Evolutionary conservation across 2,329 filamentous ascomycete species (phyloP).

Genomic region (Botrytis hyacinthi): DNA sequence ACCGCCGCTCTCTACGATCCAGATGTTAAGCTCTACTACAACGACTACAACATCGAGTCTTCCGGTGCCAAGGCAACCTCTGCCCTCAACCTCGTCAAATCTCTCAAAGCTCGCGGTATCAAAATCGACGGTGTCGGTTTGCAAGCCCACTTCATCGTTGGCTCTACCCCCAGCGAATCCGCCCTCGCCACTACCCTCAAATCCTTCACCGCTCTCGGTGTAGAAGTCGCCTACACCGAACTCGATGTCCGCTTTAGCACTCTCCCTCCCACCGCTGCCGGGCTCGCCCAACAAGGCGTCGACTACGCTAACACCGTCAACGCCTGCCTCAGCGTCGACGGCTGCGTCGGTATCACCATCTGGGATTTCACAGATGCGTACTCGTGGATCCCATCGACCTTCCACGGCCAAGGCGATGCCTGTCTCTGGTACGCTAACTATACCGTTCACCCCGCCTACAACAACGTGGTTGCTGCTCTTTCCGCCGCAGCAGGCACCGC

Average conservation of each 20-base stretch:
- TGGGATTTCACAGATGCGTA: slow-evolving; percentile 39
- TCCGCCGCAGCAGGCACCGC: slow-evolving; percentile 18
- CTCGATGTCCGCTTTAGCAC: slow-evolving; percentile 54
- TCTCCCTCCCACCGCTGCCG: slow-evolving; percentile 46
- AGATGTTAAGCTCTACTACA: slow-evolving; percentile 40
- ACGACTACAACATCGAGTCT: slow-evolving; percentile 64
- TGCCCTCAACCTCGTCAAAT: slow-evolving; percentile 45
- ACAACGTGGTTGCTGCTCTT: slow-evolving; percentile 40
- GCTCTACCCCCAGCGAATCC: slow-evolving; percentile 48
- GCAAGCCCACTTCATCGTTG: slow-evolving; percentile 60
- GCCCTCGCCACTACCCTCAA: slow-evolving; percentile 47
- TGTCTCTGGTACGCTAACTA: slow-evolving; percentile 46
- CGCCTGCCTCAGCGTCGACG: slow-evolving; percentile 29
- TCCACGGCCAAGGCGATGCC: slow-evolving; percentile 44
- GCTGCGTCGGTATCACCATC: slow-evolving; percentile 36
- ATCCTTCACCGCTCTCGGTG: slow-evolving; percentile 50
- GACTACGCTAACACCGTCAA: slow-evolving; percentile 45
- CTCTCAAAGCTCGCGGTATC: slow-evolving; percentile 49
- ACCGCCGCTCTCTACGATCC: slow-evolving; percentile 33
- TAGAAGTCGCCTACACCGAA: slow-evolving; percentile 62
- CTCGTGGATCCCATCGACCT: slow-evolving; percentile 45
- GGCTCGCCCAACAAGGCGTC: slow-evolving; percentile 46
- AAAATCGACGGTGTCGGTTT: slow-evolving; percentile 63
- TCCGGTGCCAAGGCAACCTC: slow-evolving; percentile 48
- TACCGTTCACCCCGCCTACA: slow-evolving; percentile 46